Conservation (phyloP, 2,329 filamentous ascomycete genomes). For the Exophiala mesophila region DNA sequence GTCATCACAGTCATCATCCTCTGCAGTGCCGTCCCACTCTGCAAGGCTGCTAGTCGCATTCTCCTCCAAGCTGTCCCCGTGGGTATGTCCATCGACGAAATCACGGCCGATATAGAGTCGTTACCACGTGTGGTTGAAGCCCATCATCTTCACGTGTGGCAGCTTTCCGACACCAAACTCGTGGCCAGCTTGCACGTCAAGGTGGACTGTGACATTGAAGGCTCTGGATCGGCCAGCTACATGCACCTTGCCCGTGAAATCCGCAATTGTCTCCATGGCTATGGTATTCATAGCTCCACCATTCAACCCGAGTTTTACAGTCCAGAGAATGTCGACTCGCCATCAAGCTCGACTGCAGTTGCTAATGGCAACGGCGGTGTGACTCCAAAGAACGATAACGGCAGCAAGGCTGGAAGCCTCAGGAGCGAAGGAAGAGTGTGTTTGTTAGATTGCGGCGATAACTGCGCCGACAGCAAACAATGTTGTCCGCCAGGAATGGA, state of each 20-base stretch:
- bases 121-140: constrained; percentile 83
- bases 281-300: constrained; percentile 93
- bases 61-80: constrained; percentile 90
- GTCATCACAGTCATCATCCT: constrained; percentile 80
- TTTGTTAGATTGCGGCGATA: constrained; percentile 45
- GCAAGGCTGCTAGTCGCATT: constrained; percentile 61
- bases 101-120: constrained; percentile 82
- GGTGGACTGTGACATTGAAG: constrained; percentile 82
- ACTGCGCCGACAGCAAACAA: constrained; percentile 33
- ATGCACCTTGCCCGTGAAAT: constrained; percentile 84
- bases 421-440: constrained; percentile 38
- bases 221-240: constrained; percentile 70
- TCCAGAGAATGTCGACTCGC: constrained; percentile 7
- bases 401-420: constrained; percentile 36
- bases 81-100: constrained; percentile 80
- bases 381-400: constrained; percentile 17
- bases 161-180: constrained; percentile 89
- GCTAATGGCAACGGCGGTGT: constrained; percentile 11
- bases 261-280: constrained; percentile 83
- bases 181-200: constrained; percentile 92
- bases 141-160: constrained; percentile 97
- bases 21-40: constrained; percentile 46
- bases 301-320: constrained; percentile 80
- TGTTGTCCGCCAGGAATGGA: constrained; percentile 23
- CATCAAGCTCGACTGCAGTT: constrained; percentile 8